Conservation (phyloP, 2,329 filamentous ascomycete species). For the Microsporum ferrugineum region DNA sequence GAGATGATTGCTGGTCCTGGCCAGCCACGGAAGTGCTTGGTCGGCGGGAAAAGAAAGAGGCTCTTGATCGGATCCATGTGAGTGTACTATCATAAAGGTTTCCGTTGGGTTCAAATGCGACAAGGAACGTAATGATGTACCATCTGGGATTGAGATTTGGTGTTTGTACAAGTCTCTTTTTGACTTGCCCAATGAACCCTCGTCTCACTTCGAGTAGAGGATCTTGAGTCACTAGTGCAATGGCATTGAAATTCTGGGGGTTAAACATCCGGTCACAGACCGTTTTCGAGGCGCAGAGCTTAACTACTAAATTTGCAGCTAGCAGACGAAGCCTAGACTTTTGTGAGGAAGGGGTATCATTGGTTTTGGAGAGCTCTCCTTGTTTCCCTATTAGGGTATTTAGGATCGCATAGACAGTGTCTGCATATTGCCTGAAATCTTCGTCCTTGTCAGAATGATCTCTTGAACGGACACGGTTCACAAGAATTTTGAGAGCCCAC, state of each 20-base stretch:
- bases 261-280: constrained; percentile 63
- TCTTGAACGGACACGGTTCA: constrained; percentile 67
- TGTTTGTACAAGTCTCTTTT: constrained; percentile 50
- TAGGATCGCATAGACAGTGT: constrained; percentile 65
- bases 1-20: constrained; percentile 39
- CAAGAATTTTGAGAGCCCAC: constrained; percentile 71
- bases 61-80: constrained; percentile 80
- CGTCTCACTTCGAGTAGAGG: constrained; percentile 59
- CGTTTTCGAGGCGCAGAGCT: constrained; percentile 64
- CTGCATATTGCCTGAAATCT: constrained; percentile 43
- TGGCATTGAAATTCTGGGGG: constrained; percentile 63
- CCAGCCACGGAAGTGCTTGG: constrained; percentile 22
- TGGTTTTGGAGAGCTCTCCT: constrained; percentile 67
- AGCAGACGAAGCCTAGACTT: constrained; percentile 68
- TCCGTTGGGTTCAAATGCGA: constrained; percentile 76
- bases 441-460: constrained; percentile 36
- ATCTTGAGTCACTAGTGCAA: constrained; percentile 75
- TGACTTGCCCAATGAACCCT: constrained; percentile 71
- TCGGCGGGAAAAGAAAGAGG: constrained; percentile 49
- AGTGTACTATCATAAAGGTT: constrained; percentile 62
- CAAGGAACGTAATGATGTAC: constrained; percentile 79
- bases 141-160: constrained; percentile 70
- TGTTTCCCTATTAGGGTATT: constrained; percentile 62
- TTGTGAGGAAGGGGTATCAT: constrained; percentile 65
- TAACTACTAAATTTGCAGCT: constrained; percentile 69